These are phyloP conservation scores for Pleurotus pulmonarius DNA, from an alignment of 768 basidiomycete genomes.

Conservation along the genomic window DNA sequence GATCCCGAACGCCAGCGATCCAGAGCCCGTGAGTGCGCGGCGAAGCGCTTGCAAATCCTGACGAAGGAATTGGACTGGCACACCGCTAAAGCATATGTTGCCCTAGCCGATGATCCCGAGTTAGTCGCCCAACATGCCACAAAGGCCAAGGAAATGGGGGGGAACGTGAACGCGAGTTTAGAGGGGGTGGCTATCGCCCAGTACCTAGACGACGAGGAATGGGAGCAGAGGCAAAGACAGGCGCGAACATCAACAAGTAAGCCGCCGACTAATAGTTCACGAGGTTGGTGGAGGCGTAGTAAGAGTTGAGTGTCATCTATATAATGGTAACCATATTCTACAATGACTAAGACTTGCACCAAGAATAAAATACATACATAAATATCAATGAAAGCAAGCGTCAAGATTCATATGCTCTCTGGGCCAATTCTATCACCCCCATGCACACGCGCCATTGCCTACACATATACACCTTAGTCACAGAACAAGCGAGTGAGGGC, in stretches of 20 bases:
- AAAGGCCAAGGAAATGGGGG: constrained; percentile 22
- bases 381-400: too few relatives aligned
- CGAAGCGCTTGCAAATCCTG: constrained; percentile 56
- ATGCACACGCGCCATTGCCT: not conserved
- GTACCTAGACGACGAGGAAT: constrained; percentile 69
- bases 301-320: too few relatives aligned
- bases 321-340: too few relatives aligned
- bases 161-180: constrained; percentile 17
- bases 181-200: constrained; percentile 51
- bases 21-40: constrained; percentile 50
- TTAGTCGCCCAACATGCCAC: constrained; percentile 19
- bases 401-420: constrained; percentile 14
- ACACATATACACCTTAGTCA: not conserved
- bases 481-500: not conserved
- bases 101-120: constrained; percentile 49
- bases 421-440: constrained; percentile 10
- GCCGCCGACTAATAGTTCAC: not conserved
- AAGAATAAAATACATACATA: too few relatives aligned
- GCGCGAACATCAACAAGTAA: constrained; percentile 13
- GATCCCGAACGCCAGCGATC: constrained; percentile 36
- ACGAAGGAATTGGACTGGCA: constrained; percentile 69
- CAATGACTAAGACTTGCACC: too few relatives aligned
- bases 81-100: constrained; percentile 67
- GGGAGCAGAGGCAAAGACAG: constrained; percentile 46
- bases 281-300: not conserved